Base-by-base conservation (phyloP, 306 rosid species). In the Alnus glutinosa region DNA sequence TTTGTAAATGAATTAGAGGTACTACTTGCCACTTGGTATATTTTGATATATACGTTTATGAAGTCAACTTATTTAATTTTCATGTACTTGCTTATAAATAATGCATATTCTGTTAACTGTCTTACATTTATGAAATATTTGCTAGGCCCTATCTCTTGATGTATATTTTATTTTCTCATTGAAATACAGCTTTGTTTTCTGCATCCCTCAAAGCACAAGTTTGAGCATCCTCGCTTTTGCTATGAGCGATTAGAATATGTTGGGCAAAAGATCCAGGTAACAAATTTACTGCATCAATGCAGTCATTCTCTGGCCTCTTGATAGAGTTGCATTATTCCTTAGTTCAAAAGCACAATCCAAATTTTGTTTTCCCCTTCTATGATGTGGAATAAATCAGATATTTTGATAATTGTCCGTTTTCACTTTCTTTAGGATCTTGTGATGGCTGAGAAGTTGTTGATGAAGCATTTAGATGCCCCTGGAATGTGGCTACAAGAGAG, bases 381-480 rank as follows among this genome's bases (percentile, higher is more conserved):
- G 19, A 79, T 48, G 73, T 68, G 72, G 16, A 78, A 64, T 15
- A 44, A 49, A 70, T 19, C 23, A 19, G 55, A 67, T 69, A 36
- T 58, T 80, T 62, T n/a, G 39, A 50, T 15, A 47, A 39, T 76
- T 62, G 44, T 73, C 13, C 71, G 12, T 85, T 39, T 64, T 16
- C 47, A 8, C 71, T 76, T 79, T 74, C 70, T 70, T 16, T 74
- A 92, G 98, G 98, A 94, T 85, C 89, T 95, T 79, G 98, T 88
- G 75, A 89, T 91, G 99, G 99, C 97, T 2, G 98, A 95, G 82
- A 91, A 94, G 84, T 82, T 95, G 89, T 82, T 95, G 89, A 93
- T 90, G 94, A 95, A 93, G 85, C 98, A 95, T 84, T 88, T 95
- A 82, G 99, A 95, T 81, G 99, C 99, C 68, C 99, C 99, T 1